Evolutionary conservation across 1,284 basidiomycete genomes (phyloP).

Genomic region (Termitomyces sp.): DNA sequence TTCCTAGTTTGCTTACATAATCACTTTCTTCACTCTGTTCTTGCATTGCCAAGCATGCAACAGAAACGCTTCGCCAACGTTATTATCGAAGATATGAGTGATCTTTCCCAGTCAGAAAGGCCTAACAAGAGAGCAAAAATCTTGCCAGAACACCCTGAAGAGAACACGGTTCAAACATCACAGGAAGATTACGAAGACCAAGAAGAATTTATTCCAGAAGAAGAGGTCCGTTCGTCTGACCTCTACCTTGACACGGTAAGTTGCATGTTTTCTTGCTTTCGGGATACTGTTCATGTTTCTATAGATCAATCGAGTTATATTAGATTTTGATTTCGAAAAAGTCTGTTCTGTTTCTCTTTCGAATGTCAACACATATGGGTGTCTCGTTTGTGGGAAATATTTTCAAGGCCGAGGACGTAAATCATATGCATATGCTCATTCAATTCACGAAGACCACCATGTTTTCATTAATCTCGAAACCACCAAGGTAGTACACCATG

Average conservation of each 20-base stretch:
- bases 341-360: constrained; percentile 94
- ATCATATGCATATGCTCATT: constrained; percentile 95
- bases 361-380: constrained; percentile 97
- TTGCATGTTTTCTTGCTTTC: not conserved
- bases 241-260: constrained; percentile 92
- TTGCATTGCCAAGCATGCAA: constrained; percentile 6
- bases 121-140: constrained; percentile 42
- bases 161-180: constrained; percentile 24
- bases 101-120: constrained; percentile 24
- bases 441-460: constrained; percentile 96
- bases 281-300: constrained; percentile 9
- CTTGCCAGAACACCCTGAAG: constrained; percentile 20
- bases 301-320: constrained; percentile 80
- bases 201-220: constrained; percentile 30
- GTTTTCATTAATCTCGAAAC: constrained; percentile 96
- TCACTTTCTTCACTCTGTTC: not conserved
- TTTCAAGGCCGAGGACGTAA: constrained; percentile 94
- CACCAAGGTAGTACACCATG: constrained; percentile 59
- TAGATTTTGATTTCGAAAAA: constrained; percentile 99
- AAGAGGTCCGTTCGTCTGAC: constrained; percentile 65
- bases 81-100: constrained; percentile 12
- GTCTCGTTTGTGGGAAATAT: constrained; percentile 97
- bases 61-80: constrained; percentile 10
- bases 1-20: constrained; percentile 11
- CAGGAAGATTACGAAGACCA: constrained; percentile 52